Evolutionary conservation across 768 basidiomycete species (phyloP), one percentile per base, ranked within the genome.

Genomic region (Termitomyces titanicus): DNA sequence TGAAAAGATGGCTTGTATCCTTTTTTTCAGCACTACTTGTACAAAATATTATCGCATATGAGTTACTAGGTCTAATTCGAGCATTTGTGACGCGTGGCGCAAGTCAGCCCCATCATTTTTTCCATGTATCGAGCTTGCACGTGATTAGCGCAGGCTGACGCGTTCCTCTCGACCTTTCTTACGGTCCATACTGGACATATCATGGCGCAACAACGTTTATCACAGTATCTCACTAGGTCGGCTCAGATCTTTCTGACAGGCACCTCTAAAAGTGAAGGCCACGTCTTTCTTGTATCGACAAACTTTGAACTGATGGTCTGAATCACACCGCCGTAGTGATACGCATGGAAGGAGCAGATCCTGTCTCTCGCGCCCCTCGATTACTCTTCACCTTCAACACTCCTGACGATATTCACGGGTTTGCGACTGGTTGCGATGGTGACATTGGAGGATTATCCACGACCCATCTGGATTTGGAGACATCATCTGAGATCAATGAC

Each of bases 381-480:
- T 80, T 83, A 0, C 77, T 94, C 47, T 84, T 83, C 65, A 76
- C 77, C 7, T 82, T 94, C 69, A 84, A 86, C 62, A 76, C 81
- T 0, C 71, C 63, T 17, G 74, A 79, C 22, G 83, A 88, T 57
- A 64, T 92, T 46, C 59, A 75, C 3, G 74, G 81, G n/a, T 86
- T 85, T 57, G 89, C 86, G 0, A 82, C 81, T 0, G 95, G 95
- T 3, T 92, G 88, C 60, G 96, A 98, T 69, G 77, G 78, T 0
- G 96, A 98, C 70, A 87, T 95, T 42, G 94, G 95, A 6, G 91
- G 94, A 6, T 79, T 80, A 24, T 89, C 91, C 3, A 85, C 88
- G 0, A 87, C 85, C n/a, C 68, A 89, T 59, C 74, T 96, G n/a
- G 85, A 83, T 46, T 70, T 94, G 35, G 85, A 88, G 63, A 72